These are phyloP conservation scores for Hypoxylon crocopeplum DNA, from an alignment of 495 filamentous ascomycete genomes.

Conservation along the genomic window DNA sequence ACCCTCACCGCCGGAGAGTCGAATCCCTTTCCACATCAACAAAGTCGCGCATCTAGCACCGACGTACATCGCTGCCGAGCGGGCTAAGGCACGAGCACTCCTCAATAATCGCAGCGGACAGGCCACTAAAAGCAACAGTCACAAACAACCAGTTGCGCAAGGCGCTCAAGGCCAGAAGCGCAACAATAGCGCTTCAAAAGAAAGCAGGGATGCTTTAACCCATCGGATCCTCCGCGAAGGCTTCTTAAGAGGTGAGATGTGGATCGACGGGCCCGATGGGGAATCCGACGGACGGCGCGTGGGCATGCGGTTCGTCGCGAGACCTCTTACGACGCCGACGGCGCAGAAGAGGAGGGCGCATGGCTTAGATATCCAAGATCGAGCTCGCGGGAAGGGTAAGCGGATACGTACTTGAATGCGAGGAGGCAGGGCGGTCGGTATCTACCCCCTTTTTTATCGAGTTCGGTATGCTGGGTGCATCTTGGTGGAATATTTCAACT, in stretches of 20 bases:
- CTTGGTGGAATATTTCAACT: too few relatives aligned
- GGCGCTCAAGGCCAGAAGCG: too few relatives aligned
- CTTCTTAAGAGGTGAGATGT: neutral
- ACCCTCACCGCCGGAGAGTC: neutral
- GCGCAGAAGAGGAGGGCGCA: neutral
- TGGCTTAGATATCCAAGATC: neutral
- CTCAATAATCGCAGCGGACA: neutral
- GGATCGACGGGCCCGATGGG: neutral
- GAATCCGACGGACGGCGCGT: neutral
- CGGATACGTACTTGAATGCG: neutral
- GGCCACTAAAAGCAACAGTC: too few relatives aligned
- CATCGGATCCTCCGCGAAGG: neutral
- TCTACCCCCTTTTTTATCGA: too few relatives aligned
- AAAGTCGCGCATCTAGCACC: constrained; percentile 13
- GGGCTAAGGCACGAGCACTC: neutral
- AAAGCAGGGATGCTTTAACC: neutral
- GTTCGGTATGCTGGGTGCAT: too few relatives aligned
- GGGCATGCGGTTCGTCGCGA: neutral
- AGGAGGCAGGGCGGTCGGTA: too few relatives aligned
- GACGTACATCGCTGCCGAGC: constrained; percentile 1
- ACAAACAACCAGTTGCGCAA: too few relatives aligned
- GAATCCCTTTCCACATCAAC: constrained; percentile 12
- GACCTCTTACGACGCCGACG: neutral
- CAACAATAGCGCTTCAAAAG: too few relatives aligned
- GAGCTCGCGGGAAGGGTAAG: neutral